These are phyloP conservation scores for Arthrobotrys conoides DNA, from an alignment of 2,329 filamentous ascomycete species.

Conservation along the genomic window DNA sequence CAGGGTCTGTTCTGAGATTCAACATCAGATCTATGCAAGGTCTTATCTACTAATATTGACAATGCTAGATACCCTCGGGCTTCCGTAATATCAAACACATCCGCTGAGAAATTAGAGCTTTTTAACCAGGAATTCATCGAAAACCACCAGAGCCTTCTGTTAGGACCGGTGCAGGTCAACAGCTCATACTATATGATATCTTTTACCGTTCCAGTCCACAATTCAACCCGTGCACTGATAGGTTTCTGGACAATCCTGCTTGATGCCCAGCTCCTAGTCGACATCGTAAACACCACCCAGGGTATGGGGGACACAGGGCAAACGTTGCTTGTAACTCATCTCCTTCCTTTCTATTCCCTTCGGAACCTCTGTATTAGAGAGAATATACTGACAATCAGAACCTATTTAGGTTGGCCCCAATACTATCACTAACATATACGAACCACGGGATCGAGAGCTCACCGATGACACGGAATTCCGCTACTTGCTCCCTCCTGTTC, in stretches of 20 bases:
- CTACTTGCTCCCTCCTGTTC: constrained; percentile 50
- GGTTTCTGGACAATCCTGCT: constrained; percentile 56
- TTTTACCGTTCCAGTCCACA: constrained; percentile 83
- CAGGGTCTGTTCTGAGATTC: not conserved
- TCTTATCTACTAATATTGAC: not conserved
- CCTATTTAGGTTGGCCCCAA: constrained; percentile 46
- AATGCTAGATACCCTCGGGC: constrained; percentile 41
- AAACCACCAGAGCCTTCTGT: constrained; percentile 74
- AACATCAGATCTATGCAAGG: not conserved
- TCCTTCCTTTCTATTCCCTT: constrained; percentile 8
- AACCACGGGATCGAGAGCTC: constrained; percentile 52
- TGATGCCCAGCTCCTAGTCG: constrained; percentile 61
- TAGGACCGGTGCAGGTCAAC: constrained; percentile 83
- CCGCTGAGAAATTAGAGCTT: constrained; percentile 33
- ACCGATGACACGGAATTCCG: constrained; percentile 45
- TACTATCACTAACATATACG: constrained; percentile 41
- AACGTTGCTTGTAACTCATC: constrained; percentile 61
- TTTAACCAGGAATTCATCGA: constrained; percentile 66
- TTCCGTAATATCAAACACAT: constrained; percentile 41
- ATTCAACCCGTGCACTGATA: constrained; percentile 66
- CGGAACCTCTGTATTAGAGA: constrained; percentile 26
- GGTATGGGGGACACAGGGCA: constrained; percentile 64
- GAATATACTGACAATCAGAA: constrained; percentile 8
- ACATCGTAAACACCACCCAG: constrained; percentile 63
- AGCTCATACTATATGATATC: constrained; percentile 81